These are phyloP conservation scores for Arxiozyma slooffiae DNA, from an alignment of 1,139 yeast species.

Conservation along the genomic window DNA sequence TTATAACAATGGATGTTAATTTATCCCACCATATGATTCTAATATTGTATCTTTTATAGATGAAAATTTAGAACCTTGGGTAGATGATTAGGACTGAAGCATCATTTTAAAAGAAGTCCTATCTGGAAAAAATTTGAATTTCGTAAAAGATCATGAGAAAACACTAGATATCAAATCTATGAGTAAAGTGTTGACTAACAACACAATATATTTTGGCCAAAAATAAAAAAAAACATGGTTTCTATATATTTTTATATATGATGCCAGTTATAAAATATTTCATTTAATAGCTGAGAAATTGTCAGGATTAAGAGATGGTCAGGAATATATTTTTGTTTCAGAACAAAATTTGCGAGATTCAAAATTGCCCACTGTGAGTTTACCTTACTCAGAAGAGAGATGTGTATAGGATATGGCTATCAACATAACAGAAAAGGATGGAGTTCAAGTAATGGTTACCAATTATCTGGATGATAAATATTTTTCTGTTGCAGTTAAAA, in stretches of 20 bases:
- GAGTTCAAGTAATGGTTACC: constrained; percentile 56
- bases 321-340: constrained; percentile 32
- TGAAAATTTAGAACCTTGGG: constrained; percentile 54
- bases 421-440: constrained; percentile 31
- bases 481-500: constrained; percentile 58
- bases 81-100: constrained; percentile 40
- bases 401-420: constrained; percentile 80
- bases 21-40: constrained; percentile 81
- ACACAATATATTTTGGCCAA: constrained; percentile 10
- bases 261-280: constrained; percentile 60
- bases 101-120: constrained; percentile 29
- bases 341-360: constrained; percentile 76
- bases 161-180: constrained; percentile 14
- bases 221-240: constrained; percentile 32
- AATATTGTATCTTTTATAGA: constrained; percentile 60
- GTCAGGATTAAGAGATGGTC: constrained; percentile 24
- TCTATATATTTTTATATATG: constrained; percentile 92
- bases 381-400: constrained; percentile 93
- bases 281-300: constrained; percentile 24
- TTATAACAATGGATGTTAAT: constrained; percentile 89
- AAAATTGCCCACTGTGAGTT: constrained; percentile 68
- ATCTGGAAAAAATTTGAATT: constrained; percentile 16
- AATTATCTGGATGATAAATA: constrained; percentile 97
- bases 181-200: neutral
- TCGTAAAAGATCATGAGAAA: constrained; percentile 33